Base-by-base conservation (phyloP, 352 stramenopile species). In the Globisporangium sylvaticum region DNA sequence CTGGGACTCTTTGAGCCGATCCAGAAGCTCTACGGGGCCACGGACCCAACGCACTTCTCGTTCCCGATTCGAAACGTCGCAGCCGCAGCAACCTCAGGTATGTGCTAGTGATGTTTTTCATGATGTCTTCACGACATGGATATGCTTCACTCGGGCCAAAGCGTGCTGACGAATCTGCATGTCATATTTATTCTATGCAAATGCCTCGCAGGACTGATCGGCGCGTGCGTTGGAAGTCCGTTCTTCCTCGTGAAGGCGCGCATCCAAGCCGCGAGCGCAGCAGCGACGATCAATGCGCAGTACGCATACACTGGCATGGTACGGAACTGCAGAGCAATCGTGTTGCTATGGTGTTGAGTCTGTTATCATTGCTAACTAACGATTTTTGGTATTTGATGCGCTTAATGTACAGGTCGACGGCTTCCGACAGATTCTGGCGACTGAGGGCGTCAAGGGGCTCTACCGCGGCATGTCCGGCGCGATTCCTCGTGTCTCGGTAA, bases 281-380 rank as follows among this genome's bases (percentile, higher is more conserved):
- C 75, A 0, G 82, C 79, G 20, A 89, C 81, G 15, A 88, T 94
- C 55, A 94, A 96, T 71, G 74, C 86, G 7, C 87, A 94, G 62
- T 96, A 96, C 62, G 74, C 88, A 7, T 96, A 96, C 72, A 83
- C 71, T 3, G 80, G 84, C 73, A 94, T 94, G 87, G 88, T 95
- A 78, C 22, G 71, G 25, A 3, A 10, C 18, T 7, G 5, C 42
- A 50, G 7, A 22, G 5, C 42, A 24, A 48, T 46, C 20, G 53
- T 6, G 24, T 20, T 31, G 24, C 7, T 3, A 20, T 56, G n/a
- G 22, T 20, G 24, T 29, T 32, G 24, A 18, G 12, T 31, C 24
- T 56, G 50, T 20, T n/a, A n/a, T 4, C 27, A 56, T 32, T n/a
- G 12, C 22, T 29, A 56, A 20, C 24, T 7, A n/a, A 20, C 48